phyloP scores from a whole-genome alignment of 257 asterid genomes.

The Solanum corneliomulleri region DNA sequence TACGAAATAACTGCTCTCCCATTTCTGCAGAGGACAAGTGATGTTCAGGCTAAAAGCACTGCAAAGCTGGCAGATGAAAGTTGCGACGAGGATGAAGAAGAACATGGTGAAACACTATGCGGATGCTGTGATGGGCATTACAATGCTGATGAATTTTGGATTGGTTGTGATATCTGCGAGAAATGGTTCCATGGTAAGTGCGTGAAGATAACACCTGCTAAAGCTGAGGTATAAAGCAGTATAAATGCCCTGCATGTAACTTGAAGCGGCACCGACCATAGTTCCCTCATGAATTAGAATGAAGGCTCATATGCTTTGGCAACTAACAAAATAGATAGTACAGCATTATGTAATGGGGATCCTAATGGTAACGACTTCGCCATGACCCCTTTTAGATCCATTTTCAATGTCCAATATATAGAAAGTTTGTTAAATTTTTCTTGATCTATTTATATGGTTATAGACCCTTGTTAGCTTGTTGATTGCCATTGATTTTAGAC shows the following conservation, averaged over 20 bases:
- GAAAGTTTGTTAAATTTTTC: background rate
- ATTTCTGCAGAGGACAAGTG: conserved; percentile 36
- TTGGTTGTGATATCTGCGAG: background rate
- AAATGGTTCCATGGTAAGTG: background rate
- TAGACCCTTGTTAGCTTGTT: background rate
- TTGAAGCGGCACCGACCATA: conserved; percentile 57
- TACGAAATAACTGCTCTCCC: background rate
- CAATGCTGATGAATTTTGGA: conserved; percentile 57
- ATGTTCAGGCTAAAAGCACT: conserved; percentile 56
- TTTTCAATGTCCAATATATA: background rate
- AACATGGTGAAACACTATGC: conserved; percentile 73
- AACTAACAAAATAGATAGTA: conserved; percentile 37
- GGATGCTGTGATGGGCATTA: conserved; percentile 81
- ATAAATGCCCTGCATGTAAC: conserved; percentile 83
- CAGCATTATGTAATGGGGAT: conserved; percentile 22
- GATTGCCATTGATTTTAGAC: background rate
- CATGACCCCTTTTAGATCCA: background rate
- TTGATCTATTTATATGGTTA: background rate
- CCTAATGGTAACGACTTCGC: background rate
- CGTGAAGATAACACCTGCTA: conserved; percentile 3
- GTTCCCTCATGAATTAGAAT: background rate
- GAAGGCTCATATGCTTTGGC: conserved; percentile 17
- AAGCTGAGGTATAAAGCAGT: conserved; percentile 83
- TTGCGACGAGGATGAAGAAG: conserved; percentile 60
- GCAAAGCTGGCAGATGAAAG: conserved; percentile 71